A percentile compares a stretch with the other conserved stretches of the same genome.
Evolutionary conservation across 352 stramenopile genomes (phyloP).

Genomic region (Pythium diclinum): DNA sequence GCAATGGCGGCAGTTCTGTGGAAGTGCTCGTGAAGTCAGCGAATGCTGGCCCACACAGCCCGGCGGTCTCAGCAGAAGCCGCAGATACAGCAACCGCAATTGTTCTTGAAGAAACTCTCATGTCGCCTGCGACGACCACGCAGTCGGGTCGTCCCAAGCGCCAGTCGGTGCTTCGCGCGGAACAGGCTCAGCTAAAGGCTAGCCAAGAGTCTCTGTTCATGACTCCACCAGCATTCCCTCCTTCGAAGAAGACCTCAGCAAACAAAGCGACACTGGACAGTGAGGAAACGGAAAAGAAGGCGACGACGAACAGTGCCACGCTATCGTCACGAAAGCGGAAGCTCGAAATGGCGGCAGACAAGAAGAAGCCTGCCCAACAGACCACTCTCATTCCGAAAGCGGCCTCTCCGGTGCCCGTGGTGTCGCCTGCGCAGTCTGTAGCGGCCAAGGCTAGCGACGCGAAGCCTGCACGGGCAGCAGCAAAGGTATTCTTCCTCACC

Average conservation of each 20-base stretch:
- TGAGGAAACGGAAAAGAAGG: slow-evolving; percentile 17
- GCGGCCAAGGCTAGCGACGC: not conserved
- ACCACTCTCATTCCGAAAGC: slow-evolving; percentile 21
- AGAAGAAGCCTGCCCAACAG: slow-evolving; percentile 17
- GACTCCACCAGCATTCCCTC: slow-evolving; percentile 14
- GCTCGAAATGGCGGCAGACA: slow-evolving; percentile 43
- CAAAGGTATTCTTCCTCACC: slow-evolving; percentile 49
- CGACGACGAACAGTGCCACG: not conserved
- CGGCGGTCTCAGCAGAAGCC: not conserved
- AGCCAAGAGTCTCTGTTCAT: slow-evolving; percentile 15
- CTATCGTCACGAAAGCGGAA: slow-evolving; percentile 43
- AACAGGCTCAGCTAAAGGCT: slow-evolving; percentile 22
- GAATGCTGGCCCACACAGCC: not conserved
- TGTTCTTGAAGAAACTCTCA: not conserved
- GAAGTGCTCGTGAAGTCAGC: slow-evolving; percentile 13
- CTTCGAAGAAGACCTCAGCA: not conserved
- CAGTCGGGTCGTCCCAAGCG: slow-evolving; percentile 52
- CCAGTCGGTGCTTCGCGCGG: slow-evolving; percentile 44
- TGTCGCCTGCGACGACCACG: slow-evolving; percentile 14
- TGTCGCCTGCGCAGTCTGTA: slow-evolving; percentile 11
- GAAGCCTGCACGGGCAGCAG: not conserved
- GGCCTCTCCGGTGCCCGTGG: not conserved
- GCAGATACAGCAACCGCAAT: not conserved
- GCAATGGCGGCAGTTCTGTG: slow-evolving; percentile 12
- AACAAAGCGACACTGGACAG: slow-evolving; percentile 18